Base-by-base conservation (phyloP, 2,329 filamentous ascomycete genomes). In the Chaetomiaceae sp. region DNA sequence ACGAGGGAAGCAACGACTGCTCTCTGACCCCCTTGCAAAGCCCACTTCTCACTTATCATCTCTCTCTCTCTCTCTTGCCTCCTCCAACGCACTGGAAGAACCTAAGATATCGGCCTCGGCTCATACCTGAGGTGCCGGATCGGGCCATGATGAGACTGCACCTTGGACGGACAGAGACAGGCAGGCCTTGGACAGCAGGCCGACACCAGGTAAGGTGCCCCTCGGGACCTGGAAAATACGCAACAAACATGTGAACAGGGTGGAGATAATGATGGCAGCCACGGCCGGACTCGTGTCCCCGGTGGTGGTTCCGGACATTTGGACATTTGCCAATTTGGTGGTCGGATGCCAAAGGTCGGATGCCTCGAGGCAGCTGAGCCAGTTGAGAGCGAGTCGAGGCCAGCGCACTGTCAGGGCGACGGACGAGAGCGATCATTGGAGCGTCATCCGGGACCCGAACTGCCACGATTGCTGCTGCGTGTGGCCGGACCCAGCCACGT, bases 401-500 rank as follows among this genome's bases (percentile, higher is more conserved):
- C 37, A 48, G 45, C 45, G 37, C 45, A 48, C 45, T 41, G 45
- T 37, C 25, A 5, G 19, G 12, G 10, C 8, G 20, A 5, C 23
- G 40, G 39, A 21, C 33, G 21, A 7, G 47, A 16, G 14, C 21
- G 17, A 40, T 50, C 27, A 50, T 50, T 42, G 46, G 37, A 27
- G 38, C 46, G 41, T 44, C 34, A 27, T 27, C 25, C 16, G 5
- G 33, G 4, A 14, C 47, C 48, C 48, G 23, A 33, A 51, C 48
- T 56, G 48, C 48, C 54, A 51, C 48, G 51, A 56, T 23, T 46
- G 45, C 27, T 33, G n/a, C n/a, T n/a, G n/a, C n/a, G 25, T 6
- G 16, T 40, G 16, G 7, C 35, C 34, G 34, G 34, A 41, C 25
- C 34, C 14, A 19, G 16, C 19, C 6, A 27, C 25, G 25, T 10